Base-by-base conservation (phyloP, 108 stramenopile species). In the Nitzschia palea region DNA sequence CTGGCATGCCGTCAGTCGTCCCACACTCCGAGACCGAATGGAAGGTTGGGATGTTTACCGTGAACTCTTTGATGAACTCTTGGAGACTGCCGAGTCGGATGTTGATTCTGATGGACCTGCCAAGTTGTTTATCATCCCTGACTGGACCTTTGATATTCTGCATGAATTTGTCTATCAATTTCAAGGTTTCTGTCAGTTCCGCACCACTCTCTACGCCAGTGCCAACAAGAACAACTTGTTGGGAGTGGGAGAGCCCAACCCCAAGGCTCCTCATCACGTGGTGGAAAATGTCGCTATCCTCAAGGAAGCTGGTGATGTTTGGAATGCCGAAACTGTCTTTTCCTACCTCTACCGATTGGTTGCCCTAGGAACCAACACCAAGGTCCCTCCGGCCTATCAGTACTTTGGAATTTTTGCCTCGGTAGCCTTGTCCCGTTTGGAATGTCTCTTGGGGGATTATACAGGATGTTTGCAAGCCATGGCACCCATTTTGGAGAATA, bases 121-220 rank as follows among this genome's bases (percentile, higher is more conserved):
- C 42, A 71, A 78, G 25, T 74, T 97, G 17, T 87, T 86, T 61
- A 80, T 99, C 44, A 66, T 96, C 10, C 87, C 96, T 10, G 86
- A 88, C 63, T 99, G 99, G 99, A 86, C 94, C 44, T 98, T 98
- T 78, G 98, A 99, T 82, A 90, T 99, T 54, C 66, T 98, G 40
- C 92, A 99, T 73, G 99, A 99, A 82, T 99, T 98, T 63, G 91
- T 97, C 10, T 99, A 98, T 77, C 90, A 94, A 61, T 99, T 98
- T 69, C 98, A 99, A 79, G 93, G 93, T 59, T 98, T 97, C 68
- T 97, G 97, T 79, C 97, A 99, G 74, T 92, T 90, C 76, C 85
- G 95, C 15, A 89, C 89, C 25, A 70, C 89, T 23, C 72, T 92
- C 18, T 78, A 90, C 62, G 64, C 68, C 8, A 67, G 83, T 23